Evolutionary conservation across 164 flowering plant species (phyloP), one percentile per base, ranked within the genome.

Genomic region (Sextonia rubra): DNA sequence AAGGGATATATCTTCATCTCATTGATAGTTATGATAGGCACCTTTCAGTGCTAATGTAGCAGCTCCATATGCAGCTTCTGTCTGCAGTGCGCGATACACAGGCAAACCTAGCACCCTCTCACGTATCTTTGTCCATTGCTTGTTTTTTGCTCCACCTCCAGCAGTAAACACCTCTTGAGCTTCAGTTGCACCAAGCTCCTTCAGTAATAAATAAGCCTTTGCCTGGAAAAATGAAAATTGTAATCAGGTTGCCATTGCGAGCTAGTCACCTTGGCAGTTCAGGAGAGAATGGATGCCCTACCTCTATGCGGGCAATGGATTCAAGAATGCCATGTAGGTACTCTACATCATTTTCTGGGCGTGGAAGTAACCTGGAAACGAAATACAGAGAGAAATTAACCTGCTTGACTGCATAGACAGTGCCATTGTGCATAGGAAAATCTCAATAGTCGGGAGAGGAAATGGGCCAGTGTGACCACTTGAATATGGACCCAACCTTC

Each of bases 11-110:
- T 60, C 64, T 60, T 24, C 26, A 0, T 60, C 37, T 52, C 56
- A 52, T 17, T 52, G 56, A 32, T 7, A 4, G 11, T 9, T 70
- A 37, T 73, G 64, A 24, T 71, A 73, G 71, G 84, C 77, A 69
- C 89, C 99, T 77, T 84, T 92, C 81, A 91, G 29, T 52, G 99
- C 99, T 74, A 94, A 76, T 26, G 92, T 74, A 60, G 99, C 97
- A 76, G 99, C 97, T 64, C 99, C 99, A 84, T 91, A 92, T 67
- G 97, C 95, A 74, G 99, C 99, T 77, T 94, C 97, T 1, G 97
- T 92, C 66, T 94, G 93, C 72, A 66, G 37, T 66, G 99, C 97
- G 12, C 82, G 84, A 20, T 82, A 76, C 67, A 94, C 97, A 0
- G 97, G 95, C 77, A 92, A 77, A 47, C 92, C 90, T 12, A 94